phyloP scores from a whole-genome alignment of 257 asterid genomes.

The Paulownia fortunei region DNA sequence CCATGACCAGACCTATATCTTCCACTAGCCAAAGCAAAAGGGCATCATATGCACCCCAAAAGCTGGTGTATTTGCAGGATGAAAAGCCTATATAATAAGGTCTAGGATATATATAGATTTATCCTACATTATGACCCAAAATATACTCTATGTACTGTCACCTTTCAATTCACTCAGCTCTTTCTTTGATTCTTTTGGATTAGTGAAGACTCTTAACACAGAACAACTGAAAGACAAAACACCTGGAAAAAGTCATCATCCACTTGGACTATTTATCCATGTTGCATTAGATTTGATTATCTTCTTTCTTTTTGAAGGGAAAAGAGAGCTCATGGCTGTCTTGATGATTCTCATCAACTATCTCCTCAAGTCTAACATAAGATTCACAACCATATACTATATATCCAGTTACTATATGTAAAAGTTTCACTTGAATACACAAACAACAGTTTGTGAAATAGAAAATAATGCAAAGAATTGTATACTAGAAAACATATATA shows the following conservation, averaged over 20 bases:
- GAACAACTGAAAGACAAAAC: conserved; percentile 43
- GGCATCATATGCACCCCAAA: conserved; percentile 65
- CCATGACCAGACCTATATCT: conserved; percentile 51
- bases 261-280: conserved; percentile 23
- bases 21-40: conserved; percentile 71
- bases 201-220: conserved; percentile 34
- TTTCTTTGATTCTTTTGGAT: conserved; percentile 45
- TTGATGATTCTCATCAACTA: no score
- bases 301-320: conserved; percentile 18
- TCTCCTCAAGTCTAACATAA: no score
- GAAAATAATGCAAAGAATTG: neutral
- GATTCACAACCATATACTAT: no score
- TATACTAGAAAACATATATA: neutral
- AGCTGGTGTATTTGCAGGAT: conserved; percentile 63
- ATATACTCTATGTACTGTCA: conserved; percentile 26
- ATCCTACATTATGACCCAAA: conserved; percentile 36
- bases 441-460: neutral
- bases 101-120: conserved; percentile 21
- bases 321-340: conserved; percentile 24
- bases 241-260: conserved; percentile 39
- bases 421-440: no score
- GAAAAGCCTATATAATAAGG: conserved; percentile 49
- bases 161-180: no score
- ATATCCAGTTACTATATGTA: no score
- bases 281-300: no score